phyloP scores from a whole-genome alignment of 306 rosid species.

The Adenanthera pavonina region DNA sequence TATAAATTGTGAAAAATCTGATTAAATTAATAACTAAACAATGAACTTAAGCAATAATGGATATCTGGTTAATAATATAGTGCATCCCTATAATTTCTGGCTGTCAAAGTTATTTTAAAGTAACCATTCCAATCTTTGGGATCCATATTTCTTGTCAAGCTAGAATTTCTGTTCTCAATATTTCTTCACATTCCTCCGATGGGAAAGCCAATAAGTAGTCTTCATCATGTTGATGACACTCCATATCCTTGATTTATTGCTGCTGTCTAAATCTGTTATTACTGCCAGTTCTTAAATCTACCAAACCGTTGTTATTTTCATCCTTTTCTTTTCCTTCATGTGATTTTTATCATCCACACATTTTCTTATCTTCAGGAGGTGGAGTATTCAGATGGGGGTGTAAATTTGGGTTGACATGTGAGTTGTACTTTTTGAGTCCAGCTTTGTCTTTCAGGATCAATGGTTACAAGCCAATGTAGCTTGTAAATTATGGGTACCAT shows the following conservation, averaged over 20 bases:
- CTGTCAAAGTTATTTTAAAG: background rate
- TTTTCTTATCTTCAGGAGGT: slow-evolving; percentile 49
- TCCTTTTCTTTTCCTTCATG: background rate
- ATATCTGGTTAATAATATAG: background rate
- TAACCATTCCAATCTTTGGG: background rate
- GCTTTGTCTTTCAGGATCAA: slow-evolving; percentile 26
- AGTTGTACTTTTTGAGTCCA: background rate
- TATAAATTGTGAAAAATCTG: background rate
- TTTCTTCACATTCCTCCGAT: background rate
- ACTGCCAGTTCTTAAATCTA: background rate
- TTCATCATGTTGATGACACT: background rate
- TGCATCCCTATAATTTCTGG: background rate
- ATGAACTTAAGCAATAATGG: background rate
- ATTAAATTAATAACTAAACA: background rate
- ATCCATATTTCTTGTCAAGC: background rate
- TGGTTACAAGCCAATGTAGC: background rate
- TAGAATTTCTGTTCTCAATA: background rate
- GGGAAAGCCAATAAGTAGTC: slow-evolving; percentile 1
- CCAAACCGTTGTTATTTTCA: background rate
- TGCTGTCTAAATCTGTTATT: background rate
- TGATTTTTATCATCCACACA: background rate
- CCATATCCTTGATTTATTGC: background rate
- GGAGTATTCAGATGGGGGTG: slow-evolving; percentile 55
- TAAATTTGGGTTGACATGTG: slow-evolving; percentile 40
- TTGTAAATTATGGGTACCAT: slow-evolving; percentile 21